A percentile compares a stretch with the other conserved stretches of the same genome.
Conservation (phyloP, 345 rosid genomes). For the Acer campestre region DNA sequence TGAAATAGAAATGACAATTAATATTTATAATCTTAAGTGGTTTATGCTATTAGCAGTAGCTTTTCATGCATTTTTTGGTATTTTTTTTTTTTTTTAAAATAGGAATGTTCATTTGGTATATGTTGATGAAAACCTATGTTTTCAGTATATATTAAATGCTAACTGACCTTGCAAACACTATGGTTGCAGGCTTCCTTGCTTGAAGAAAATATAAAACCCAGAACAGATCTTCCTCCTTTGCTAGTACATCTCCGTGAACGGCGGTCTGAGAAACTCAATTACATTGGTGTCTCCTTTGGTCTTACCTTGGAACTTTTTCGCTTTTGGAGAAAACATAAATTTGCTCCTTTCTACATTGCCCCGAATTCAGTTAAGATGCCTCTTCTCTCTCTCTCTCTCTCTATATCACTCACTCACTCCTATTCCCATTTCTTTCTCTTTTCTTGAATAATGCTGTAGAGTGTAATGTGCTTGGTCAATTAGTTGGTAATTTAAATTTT, state of each 20-base stretch:
- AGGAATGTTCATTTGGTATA: neutral
- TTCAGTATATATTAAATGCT: neutral
- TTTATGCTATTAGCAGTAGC: neutral
- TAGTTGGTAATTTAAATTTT: conserved; percentile 21
- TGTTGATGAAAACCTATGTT: neutral
- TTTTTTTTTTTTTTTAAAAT: neutral
- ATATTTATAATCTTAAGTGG: neutral
- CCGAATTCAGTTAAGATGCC: conserved; percentile 78
- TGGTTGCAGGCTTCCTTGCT: conserved; percentile 74
- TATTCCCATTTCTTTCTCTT: neutral
- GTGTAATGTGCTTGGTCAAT: conserved; percentile 10
- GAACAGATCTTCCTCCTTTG: conserved; percentile 82
- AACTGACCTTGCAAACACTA: conserved; percentile 3
- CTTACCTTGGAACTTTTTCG: conserved; percentile 93
- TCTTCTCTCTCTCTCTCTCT: neutral
- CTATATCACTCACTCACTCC: no score
- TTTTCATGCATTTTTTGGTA: neutral
- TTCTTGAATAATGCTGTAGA: neutral
- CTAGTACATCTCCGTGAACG: conserved; percentile 79
- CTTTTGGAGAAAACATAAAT: conserved; percentile 90
- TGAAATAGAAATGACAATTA: neutral
- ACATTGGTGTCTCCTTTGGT: conserved; percentile 96
- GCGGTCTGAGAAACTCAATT: conserved; percentile 82
- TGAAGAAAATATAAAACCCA: conserved; percentile 83
- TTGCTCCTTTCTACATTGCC: conserved; percentile 89